Evolutionary conservation across 306 rosid genomes (phyloP), one percentile per base, ranked within the genome.

Genomic region (Prosopis cineraria): DNA sequence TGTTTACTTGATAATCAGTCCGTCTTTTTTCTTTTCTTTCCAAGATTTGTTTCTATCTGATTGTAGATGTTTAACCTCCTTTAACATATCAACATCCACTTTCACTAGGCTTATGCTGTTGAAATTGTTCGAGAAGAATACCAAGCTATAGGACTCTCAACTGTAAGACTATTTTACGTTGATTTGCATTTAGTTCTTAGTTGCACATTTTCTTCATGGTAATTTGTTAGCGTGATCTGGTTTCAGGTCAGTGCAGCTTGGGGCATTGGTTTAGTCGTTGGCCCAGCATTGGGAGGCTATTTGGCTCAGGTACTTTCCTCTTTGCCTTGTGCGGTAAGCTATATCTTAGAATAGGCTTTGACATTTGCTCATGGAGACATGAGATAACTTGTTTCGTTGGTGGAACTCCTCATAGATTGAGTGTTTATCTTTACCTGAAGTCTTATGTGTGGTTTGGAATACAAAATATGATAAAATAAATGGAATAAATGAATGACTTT

Each of bases 251-350:
- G 93, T 70, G 88, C 94, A 14, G 84, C 96, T 75, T 90, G 94
- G 98, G 96, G 89, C 48, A 72, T 85, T 2, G 96, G 96, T 62
- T 83, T 92, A 80, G 85, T 94, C 63, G 47, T 94, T 80, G 98
- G 98, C 58, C 96, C 97, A 1, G 96, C 97, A 40, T 2, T 94
- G 79, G 98, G 98, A 72, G 98, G 98, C 29, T 88, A 86, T 82
- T 84, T 94, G 39, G 93, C 98, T 27, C 96, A 85, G 96, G 98
- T 92, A 89, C 74, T 52, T 83, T 37, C 11, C 73, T 67, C 30
- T 69, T 17, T 40, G 50, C 45, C 41, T 41, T 71, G 16, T 47
- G 65, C 10, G 45, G 22, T 55, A 41, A 81, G 70, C 59, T 33
- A 29, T 19, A 37, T 41, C 44, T 71, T 52, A 1, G 52, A 33